Evolutionary conservation across 768 basidiomycete genomes (phyloP), one percentile per base, ranked within the genome.

Genomic region (Tricholoma matsutake): DNA sequence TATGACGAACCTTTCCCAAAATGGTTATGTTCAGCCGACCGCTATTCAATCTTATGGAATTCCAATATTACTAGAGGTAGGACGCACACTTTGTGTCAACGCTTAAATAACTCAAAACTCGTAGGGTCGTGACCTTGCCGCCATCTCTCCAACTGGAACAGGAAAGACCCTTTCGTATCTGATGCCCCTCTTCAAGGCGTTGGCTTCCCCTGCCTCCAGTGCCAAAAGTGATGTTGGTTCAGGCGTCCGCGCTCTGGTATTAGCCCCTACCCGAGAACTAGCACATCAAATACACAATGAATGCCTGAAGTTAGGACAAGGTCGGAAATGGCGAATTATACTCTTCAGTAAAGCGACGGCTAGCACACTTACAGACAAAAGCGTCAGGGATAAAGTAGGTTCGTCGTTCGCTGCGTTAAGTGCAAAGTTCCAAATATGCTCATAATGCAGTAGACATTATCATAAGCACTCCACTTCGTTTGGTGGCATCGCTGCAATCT

Each of bases 111-210:
- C 29, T 64, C 8, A 67, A 61, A 11, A 51, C 55, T 4, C 41
- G 22, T 29, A 92, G 92, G 80, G 78, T 62, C 86, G 92, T 60
- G 96, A 99, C 73, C 80, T 97, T 22, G 88, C 92, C 57, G 96
- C 96, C 29, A 91, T 98, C 18, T 97, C 97, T 0, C 97, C 97
- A 0, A 99, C 97, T 5, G 97, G 97, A 54, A 96, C 93, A 9
- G 97, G 97, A 61, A 99, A 99, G 78, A 99, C 97, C 0, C 80
- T 98, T 6, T 85, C 95, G 0, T 99, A 98, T 73, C 80, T 97
- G 13, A 75, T 97, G 14, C 96, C 97, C 0, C 79, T 94, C 22
- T 82, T 98, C 61, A 77, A 85, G 10, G 73, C 78, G 16, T 75
- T 94, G 6, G 75, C 75, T 13, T 72, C 79, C 3, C 92, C 92